Evolutionary conservation across 768 basidiomycete species (phyloP).

Genomic region (Tylopilus sp.): DNA sequence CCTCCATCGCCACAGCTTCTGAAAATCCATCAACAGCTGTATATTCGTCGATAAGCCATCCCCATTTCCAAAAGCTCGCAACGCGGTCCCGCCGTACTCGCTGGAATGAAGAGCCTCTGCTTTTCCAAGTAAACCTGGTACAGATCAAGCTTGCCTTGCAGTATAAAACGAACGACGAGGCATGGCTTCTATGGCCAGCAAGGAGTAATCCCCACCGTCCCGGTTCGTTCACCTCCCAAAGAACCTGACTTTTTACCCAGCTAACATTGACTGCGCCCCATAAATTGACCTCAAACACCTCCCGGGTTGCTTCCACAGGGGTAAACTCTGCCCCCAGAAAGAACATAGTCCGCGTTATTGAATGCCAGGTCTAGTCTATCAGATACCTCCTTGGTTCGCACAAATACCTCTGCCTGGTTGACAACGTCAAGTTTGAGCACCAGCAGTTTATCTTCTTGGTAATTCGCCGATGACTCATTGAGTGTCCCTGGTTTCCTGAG

Average conservation of each 20-base stretch:
- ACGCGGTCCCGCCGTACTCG: constrained; percentile 11
- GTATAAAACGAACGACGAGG: constrained; percentile 16
- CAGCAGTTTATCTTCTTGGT: constrained; percentile 10
- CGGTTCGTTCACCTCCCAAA: constrained; percentile 26
- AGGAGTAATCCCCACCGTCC: constrained; percentile 31
- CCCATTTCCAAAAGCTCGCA: not conserved
- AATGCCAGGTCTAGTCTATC: constrained; percentile 9
- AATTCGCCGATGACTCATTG: not conserved
- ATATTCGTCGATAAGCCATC: not conserved
- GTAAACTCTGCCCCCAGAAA: constrained; percentile 16
- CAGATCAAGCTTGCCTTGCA: constrained; percentile 9
- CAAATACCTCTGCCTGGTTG: not conserved
- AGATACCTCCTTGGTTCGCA: not conserved
- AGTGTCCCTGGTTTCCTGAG: constrained; percentile 35
- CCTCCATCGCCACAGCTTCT: constrained; percentile 32
- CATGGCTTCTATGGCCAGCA: constrained; percentile 18
- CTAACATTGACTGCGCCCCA: not conserved
- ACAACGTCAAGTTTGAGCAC: constrained; percentile 10
- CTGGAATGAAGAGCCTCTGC: not conserved
- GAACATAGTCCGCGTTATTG: constrained; percentile 6
- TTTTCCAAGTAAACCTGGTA: not conserved
- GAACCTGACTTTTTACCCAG: constrained; percentile 18
- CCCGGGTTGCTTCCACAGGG: constrained; percentile 11
- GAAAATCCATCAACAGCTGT: constrained; percentile 35
- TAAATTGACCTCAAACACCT: constrained; percentile 15